Percentiles rank a stretch among this genome's conserved stretches.
Conservation (phyloP, 495 filamentous ascomycete species). For the Neurospora terricola region DNA sequence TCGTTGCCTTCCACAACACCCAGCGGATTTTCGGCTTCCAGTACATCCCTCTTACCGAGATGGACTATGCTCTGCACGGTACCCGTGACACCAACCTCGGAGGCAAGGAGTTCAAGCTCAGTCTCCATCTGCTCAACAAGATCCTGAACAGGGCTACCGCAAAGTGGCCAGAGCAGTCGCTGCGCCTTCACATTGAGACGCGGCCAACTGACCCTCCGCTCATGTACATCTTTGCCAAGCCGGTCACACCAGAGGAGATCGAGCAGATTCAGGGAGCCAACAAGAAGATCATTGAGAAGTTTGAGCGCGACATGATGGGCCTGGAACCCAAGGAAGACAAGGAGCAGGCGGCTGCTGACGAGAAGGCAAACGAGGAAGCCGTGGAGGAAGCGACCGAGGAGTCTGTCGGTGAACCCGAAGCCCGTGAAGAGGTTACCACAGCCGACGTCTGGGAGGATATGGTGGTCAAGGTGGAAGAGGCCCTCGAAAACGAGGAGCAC, state of each 20-base stretch:
- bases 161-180: conserved; percentile 61
- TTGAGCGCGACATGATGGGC: conserved; percentile 54
- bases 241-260: conserved; percentile 62
- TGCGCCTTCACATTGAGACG: conserved; percentile 84
- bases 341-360: conserved; percentile 7
- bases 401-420: neutral
- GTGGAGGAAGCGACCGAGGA: conserved; percentile 4
- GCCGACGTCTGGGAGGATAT: conserved; percentile 41
- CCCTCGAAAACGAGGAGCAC: conserved; percentile 43
- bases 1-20: conserved; percentile 95
- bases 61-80: conserved; percentile 80
- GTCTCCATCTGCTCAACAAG: conserved; percentile 67
- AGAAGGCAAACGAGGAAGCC: conserved; percentile 1
- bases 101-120: conserved; percentile 78
- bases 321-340: conserved; percentile 21
- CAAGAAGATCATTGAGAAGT: conserved; percentile 51
- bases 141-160: conserved; percentile 61
- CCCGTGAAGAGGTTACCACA: conserved; percentile 15
- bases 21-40: conserved; percentile 96
- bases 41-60: conserved; percentile 75
- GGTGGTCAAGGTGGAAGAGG: conserved; percentile 42
- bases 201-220: conserved; percentile 46
- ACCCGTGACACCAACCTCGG: conserved; percentile 54
- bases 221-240: conserved; percentile 88
- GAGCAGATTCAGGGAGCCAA: conserved; percentile 60